A percentile compares a stretch with the other conserved stretches of the same genome.
phyloP scores from a whole-genome alignment of 2,329 filamentous ascomycete species.

The Cladosporium velox region DNA sequence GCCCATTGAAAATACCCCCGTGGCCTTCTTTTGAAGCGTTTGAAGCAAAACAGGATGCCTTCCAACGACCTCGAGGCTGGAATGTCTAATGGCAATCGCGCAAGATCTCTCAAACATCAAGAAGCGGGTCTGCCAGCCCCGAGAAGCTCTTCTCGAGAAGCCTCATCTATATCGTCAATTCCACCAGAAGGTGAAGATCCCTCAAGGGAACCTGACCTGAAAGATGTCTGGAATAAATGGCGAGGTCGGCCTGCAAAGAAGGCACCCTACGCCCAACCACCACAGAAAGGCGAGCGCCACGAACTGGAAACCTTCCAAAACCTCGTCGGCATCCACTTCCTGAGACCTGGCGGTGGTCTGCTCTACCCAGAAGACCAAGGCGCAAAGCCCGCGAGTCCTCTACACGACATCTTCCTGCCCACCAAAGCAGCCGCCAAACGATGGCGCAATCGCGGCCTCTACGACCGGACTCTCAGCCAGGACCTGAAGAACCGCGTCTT shows the following conservation, averaged over 20 bases:
- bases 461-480: constrained; percentile 14
- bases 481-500: constrained; percentile 14
- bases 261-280: neutral
- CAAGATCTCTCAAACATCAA: constrained; percentile 1
- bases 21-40: too few relatives aligned
- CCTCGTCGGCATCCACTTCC: constrained; percentile 19
- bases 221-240: constrained; percentile 17
- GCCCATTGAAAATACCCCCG: neutral
- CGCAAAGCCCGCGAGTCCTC: constrained; percentile 14
- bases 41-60: neutral
- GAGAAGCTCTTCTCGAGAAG: neutral
- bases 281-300: constrained; percentile 1
- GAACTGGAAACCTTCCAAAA: constrained; percentile 18
- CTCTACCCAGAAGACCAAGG: constrained; percentile 9
- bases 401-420: constrained; percentile 18
- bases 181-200: neutral
- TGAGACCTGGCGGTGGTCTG: constrained; percentile 12
- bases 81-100: neutral
- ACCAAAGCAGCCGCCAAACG: constrained; percentile 14
- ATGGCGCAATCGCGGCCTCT: constrained; percentile 15
- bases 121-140: neutral
- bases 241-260: neutral
- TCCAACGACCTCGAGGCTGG: neutral
- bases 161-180: neutral
- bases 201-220: constrained; percentile 4